Conservation (phyloP, 23 red algal genomes). For the Agarophyton chilense region DNA sequence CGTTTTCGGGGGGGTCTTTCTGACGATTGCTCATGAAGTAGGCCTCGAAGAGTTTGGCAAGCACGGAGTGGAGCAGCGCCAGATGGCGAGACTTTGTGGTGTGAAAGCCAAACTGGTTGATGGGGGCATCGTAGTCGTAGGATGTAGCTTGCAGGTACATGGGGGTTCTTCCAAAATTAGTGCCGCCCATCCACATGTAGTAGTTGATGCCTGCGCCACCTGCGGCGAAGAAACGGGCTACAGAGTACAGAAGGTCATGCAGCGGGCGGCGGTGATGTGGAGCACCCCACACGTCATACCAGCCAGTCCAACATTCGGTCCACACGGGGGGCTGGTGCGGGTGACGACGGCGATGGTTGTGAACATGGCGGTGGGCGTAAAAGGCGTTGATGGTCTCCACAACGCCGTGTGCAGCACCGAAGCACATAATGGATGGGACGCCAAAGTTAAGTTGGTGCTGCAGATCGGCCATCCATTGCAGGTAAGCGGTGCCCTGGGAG, state of each 20-base stretch:
- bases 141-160: conserved; percentile 91
- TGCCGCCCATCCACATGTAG: conserved; percentile 97
- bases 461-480: conserved; percentile 86
- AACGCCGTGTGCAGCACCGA: conserved; percentile 75
- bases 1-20: not conserved
- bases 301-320: conserved; percentile 94
- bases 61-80: conserved; percentile 49
- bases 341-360: conserved; percentile 34
- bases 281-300: conserved; percentile 91
- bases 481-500: conserved; percentile 58
- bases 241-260: conserved; percentile 77
- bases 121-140: conserved; percentile 91
- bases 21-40: conserved; percentile 7
- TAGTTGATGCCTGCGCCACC: conserved; percentile 87
- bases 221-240: conserved; percentile 74
- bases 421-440: conserved; percentile 86
- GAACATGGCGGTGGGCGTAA: conserved; percentile 76
- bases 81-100: conserved; percentile 69
- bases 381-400: conserved; percentile 93
- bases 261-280: conserved; percentile 62
- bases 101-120: conserved; percentile 79
- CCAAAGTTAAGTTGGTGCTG: conserved; percentile 66
- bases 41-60: conserved; percentile 27
- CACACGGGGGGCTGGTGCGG: conserved; percentile 77
- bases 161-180: conserved; percentile 61